Base-by-base conservation (phyloP, 2,329 filamentous ascomycete species). In the Diaporthe vexans region DNA sequence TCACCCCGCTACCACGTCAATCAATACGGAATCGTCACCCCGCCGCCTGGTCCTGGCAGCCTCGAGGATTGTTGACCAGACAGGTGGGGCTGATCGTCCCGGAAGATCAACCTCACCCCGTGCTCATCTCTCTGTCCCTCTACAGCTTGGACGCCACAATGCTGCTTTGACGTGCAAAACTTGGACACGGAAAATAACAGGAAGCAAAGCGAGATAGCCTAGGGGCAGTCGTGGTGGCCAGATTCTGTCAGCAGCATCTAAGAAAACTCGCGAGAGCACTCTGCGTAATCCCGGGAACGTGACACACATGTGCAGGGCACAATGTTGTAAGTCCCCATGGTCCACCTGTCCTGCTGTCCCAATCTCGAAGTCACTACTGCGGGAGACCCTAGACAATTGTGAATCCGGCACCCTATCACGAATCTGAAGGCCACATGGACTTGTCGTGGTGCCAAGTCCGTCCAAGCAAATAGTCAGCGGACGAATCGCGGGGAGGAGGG, bases 51-150 rank as follows among this genome's bases (percentile, higher is more conserved):
- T 59, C 51, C 59, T 54, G 48, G 40, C 52, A 52, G 33, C 51
- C 40, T 29, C 48, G 37, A 70, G 26, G 56, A 61, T 40, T 43
- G 24, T 11, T 46, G 71, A 61, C 61, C 58, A 73, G 58, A 29
- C 40, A 59, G 59, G 72, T 71, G 74, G 72, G 74, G 72, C 74
- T 29, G 57, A 73, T 73, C 65, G 33, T 26, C 73, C 61, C 4
- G 33, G 70, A 65, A 57, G 43, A 68, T 56, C 57, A 75, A 58
- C 54, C 57, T 37, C 67, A 63, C 40, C 59, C 29, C 63, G 37
- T 67, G 59, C 61, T 48, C 46, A 65, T 74, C 37, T 75, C 58
- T 35, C 57, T 48, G 43, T 51, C 51, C 52, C 24, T 56, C n/a
- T 57, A 43, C 58, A 51, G 19, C 63, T 52, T 57, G 63, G 54